Base-by-base conservation (phyloP, 1,284 basidiomycete species). In the Cutaneotrichosporon sp. region DNA sequence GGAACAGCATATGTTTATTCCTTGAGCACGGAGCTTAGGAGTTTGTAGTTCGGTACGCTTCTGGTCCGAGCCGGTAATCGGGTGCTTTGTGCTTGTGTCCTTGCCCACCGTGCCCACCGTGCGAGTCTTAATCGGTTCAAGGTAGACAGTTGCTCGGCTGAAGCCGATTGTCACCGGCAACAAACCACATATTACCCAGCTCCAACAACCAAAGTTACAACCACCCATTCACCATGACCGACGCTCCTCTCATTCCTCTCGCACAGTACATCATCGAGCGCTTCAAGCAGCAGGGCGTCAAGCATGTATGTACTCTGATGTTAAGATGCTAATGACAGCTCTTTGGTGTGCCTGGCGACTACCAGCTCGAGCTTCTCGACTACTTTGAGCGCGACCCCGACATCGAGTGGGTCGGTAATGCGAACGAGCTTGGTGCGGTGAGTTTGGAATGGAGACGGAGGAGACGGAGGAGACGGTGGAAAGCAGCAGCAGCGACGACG, bases 281-380 rank as follows among this genome's bases (percentile, higher is more conserved):
- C 63, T 67, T 80, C 64, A 81, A 81, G 76, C 77, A 80, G 69
- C 88, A 79, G 60, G 86, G 76, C n/a, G 77, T 80, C 67, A 65
- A 69, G 57, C 73, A 76, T 56, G 68, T 69, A 32, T 7, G 30
- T 40, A 26, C 13, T 10, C 31, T 32, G 10, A 18, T 6, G 7
- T 38, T 21, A 2, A 9, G 11, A 30, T 2, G 21, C 36, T 46
- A 16, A 53, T 11, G 18, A 7, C 50, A 73, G 70, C 85, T 95
- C 81, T 95, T 95, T 69, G 93, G 93, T 40, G 86, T 95, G 0
- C 92, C 93, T 6, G 93, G 94, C 49, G 94, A 96, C 80, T 97
- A 93, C 79, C 97, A 96, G 79, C 86, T 97, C 55, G 90, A 87
- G 58, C 57, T 82, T 56, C 80, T 85, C 40, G 93, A 97, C 79